Evolutionary conservation across 1,139 yeast genomes (phyloP), one percentile per base, ranked within the genome.

Genomic region (Candida neerlandica): DNA sequence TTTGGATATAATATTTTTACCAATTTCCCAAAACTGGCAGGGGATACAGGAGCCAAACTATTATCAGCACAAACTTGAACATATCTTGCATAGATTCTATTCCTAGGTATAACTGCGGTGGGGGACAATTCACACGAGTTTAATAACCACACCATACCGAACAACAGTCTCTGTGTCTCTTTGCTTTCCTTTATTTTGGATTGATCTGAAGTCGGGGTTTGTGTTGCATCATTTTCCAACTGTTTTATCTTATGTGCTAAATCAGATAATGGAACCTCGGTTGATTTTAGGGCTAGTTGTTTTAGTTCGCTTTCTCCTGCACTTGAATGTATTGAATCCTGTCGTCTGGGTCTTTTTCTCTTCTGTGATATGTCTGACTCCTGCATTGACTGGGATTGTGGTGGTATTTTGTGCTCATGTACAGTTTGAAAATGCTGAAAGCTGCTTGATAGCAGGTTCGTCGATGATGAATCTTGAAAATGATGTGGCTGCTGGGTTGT

Each of bases 1-100:
- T 76, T 77, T 1, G 97, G 97, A 60, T 82, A 90, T 12, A 86
- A 70, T 7, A 86, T 74, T 53, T 89, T 78, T 11, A 91, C 92
- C 43, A 91, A 72, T 62, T 89, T 89, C 15, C 97, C 97, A 65
- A 91, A 84, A 11, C 92, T 84, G 0, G 97, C 96, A 14, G 96
- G 96, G 26, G 90, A 84, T 49, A 91, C 69, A 1, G 97, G 96
- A 50, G 81, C 79, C 41, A 90, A 63, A 12, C 77, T 78, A 62
- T 80, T 76, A 44, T 82, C 83, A 11, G 89, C 85, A 65, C 97
- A 91, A 9, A 85, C 63, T 19, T 82, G 82, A 15, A 84, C 91
- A 62, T 91, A 92, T 47, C 88, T 78, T 12, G 96, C 90, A 66
- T 88, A 91, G 21, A 91, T 84, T 47, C 90, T 72, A 59, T 88